Conservation (phyloP, 192 early-diverging fungal species). For the Coemansia sp. region DNA sequence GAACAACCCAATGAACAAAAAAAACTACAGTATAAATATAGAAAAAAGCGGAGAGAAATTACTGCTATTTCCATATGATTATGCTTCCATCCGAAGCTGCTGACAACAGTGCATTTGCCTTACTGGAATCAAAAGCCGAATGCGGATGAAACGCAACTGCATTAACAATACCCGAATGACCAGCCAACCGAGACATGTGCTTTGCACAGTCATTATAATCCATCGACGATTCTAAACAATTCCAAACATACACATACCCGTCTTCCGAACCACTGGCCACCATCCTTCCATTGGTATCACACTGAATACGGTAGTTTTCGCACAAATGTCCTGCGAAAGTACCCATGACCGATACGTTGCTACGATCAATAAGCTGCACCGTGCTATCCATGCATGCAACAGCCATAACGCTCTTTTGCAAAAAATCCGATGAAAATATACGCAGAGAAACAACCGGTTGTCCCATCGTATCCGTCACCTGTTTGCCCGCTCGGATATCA, state of each 20-base stretch:
- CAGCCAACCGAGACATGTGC: constrained; percentile 14
- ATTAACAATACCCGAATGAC: constrained; percentile 46
- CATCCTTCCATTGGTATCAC: constrained; percentile 70
- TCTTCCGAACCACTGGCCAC: constrained; percentile 91
- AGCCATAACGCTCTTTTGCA: constrained; percentile 62
- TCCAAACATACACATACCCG: constrained; percentile 84
- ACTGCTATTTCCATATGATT: constrained; percentile 27
- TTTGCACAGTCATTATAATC: constrained; percentile 46
- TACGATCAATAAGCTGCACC: constrained; percentile 83
- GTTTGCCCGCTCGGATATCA: constrained; percentile 79
- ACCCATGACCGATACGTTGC: constrained; percentile 70
- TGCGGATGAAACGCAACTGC: constrained; percentile 34
- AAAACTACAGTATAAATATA: neutral
- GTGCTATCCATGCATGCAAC: constrained; percentile 76
- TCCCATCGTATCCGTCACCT: constrained; percentile 72
- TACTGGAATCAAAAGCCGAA: constrained; percentile 6
- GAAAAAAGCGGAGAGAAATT: neutral
- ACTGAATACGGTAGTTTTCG: constrained; percentile 71
- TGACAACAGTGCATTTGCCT: constrained; percentile 30
- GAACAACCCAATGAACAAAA: neutral
- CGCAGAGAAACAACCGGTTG: constrained; percentile 75
- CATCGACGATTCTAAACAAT: constrained; percentile 51
- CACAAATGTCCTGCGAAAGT: constrained; percentile 84
- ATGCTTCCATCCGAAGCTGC: constrained; percentile 45
- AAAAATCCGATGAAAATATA: constrained; percentile 63